Base-by-base conservation (phyloP, 2,329 filamentous ascomycete genomes). In the Epichloe glyceriae region DNA sequence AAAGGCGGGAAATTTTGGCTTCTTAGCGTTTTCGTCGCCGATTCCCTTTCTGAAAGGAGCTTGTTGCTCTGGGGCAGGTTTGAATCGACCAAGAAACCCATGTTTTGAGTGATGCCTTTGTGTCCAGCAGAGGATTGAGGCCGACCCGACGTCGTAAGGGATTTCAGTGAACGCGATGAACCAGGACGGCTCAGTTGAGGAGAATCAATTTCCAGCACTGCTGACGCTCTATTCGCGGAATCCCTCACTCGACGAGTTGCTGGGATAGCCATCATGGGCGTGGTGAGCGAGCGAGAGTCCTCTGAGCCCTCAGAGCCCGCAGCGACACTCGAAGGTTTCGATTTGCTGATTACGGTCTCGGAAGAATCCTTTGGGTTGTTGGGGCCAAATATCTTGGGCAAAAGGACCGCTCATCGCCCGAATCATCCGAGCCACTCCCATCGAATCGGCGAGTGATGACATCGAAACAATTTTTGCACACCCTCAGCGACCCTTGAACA, bases 361-460 rank as follows among this genome's bases (percentile, higher is more conserved):
- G 39, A 50, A 17, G 52, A 54, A 4, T 50, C 52, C 17, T 52
- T 54, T 4, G 50, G 52, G 22, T 54, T 52, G 40, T 73, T 76
- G 12, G 74, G 66, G 7, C 78, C 77, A 50, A 84, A 78, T 46
- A 86, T 80, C 30, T 74, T 71, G 3, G 83, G 79, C 47, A 88
- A 70, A 83, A 85, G 20, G 76, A 80, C 61, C 80, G 85, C 60
- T 84, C 87, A 51, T 89, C 86, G 33, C 83, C 86, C 26, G 89
- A 95, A 56, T 93, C 89, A 40, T 95, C 90, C 0, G 91, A 96
- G 19, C 70, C 75, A 52, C 90, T 94, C 57, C 87, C 86, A 61
- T 96, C 89, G 54, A 94, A 86, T 44, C 91, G 84, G 39, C 88
- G 86, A 58, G 90, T 88, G 58, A 98, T 94, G 62, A 97, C 89